These are phyloP conservation scores for Fagopyrum tataricum DNA, from an alignment of 148 eudicot species.

Conservation along the genomic window DNA sequence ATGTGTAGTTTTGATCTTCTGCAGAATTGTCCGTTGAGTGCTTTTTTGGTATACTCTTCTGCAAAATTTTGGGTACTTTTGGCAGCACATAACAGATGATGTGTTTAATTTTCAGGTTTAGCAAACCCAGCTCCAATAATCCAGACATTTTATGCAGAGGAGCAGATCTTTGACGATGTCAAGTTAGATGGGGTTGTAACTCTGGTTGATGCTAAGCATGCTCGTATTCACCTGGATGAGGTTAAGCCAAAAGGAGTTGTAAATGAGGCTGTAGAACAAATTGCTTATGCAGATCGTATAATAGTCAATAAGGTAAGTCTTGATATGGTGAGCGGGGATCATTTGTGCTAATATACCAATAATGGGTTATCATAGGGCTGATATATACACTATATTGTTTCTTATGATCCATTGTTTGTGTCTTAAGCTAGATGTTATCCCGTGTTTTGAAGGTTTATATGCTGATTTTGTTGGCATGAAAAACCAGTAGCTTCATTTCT, in stretches of 20 bases:
- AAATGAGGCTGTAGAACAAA: conserved; percentile 84
- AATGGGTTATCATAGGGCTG: background rate
- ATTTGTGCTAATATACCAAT: background rate
- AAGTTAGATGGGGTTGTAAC: conserved; percentile 98
- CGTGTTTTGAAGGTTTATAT: background rate
- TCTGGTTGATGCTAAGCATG: conserved; percentile 94
- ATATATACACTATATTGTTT: background rate
- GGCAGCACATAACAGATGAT: conserved; percentile 1
- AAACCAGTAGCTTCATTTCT: background rate
- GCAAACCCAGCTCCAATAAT: conserved; percentile 99
- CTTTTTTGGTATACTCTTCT: background rate
- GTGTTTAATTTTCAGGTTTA: conserved; percentile 47
- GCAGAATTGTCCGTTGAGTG: background rate
- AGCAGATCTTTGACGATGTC: conserved; percentile 68
- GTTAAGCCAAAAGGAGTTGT: conserved; percentile 87
- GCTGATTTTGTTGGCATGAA: background rate
- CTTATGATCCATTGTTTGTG: background rate
- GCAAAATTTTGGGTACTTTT: background rate
- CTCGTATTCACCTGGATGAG: conserved; percentile 66
- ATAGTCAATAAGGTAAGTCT: conserved; percentile 75
- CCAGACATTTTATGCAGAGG: conserved; percentile 98
- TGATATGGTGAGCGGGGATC: background rate
- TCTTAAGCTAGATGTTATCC: background rate
- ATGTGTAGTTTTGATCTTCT: background rate
- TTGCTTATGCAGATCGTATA: conserved; percentile 83